Conservation (phyloP, 306 rosid genomes). For the Vigna mungo region DNA sequence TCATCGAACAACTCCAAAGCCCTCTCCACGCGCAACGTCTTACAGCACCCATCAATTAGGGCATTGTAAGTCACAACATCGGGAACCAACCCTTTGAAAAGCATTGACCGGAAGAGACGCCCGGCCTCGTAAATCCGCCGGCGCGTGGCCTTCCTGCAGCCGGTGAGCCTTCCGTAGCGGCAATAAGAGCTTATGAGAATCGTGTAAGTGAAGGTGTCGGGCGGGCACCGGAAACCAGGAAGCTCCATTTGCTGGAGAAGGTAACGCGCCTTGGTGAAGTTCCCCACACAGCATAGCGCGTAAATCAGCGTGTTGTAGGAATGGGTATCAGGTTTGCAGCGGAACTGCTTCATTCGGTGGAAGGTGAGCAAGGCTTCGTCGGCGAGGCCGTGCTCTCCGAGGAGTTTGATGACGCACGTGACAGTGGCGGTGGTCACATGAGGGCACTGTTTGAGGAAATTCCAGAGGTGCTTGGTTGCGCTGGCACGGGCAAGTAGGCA, state of each 20-base stretch:
- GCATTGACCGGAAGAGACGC: constrained; percentile 81
- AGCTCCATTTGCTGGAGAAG: constrained; percentile 89
- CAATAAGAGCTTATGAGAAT: constrained; percentile 78
- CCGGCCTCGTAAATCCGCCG: constrained; percentile 86
- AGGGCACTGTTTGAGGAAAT: constrained; percentile 49
- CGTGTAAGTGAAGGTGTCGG: constrained; percentile 77
- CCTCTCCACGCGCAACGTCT: constrained; percentile 67
- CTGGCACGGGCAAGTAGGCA: constrained; percentile 67
- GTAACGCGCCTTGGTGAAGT: constrained; percentile 69
- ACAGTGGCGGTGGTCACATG: constrained; percentile 57
- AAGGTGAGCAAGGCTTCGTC: constrained; percentile 69
- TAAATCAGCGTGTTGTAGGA: constrained; percentile 69
- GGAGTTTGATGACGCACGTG: constrained; percentile 88
- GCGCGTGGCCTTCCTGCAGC: constrained; percentile 78
- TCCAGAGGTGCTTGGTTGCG: constrained; percentile 62
- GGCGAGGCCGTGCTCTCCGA: constrained; percentile 81
- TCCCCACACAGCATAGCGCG: constrained; percentile 78
- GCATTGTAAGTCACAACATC: constrained; percentile 90
- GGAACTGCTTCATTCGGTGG: constrained; percentile 77
- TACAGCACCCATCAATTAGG: constrained; percentile 89
- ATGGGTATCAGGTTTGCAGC: constrained; percentile 72
- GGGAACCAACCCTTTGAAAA: constrained; percentile 76
- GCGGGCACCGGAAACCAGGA: constrained; percentile 83
- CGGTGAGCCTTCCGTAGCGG: constrained; percentile 68
- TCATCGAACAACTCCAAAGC: constrained; percentile 86